Base-by-base conservation (phyloP, 345 rosid species). In the Orychophragmus violaceus region DNA sequence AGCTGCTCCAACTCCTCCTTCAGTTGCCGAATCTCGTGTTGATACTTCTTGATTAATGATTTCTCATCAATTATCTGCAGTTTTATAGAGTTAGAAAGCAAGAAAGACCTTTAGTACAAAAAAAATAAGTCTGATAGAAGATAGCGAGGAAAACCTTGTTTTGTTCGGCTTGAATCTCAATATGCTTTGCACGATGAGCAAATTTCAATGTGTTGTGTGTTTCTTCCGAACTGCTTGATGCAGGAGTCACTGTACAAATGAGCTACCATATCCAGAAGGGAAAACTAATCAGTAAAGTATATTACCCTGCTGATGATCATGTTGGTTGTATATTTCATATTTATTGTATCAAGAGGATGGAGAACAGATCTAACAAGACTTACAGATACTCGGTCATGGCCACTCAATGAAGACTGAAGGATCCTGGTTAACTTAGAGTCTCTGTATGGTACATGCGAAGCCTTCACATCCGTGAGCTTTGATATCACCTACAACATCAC, bases 331-430 rank as follows among this genome's bases (percentile, higher is more conserved):
- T 8, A 62, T 48, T 57, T 59, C 24, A 64, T 59, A 77, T 7
- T 37, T 41, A 65, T 58, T 8, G 60, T 69, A 42, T 28, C 30
- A 53, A 42, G 54, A 59, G 29, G 49, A 49, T 33, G 24, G 59
- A 23, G 17, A 41, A 44, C 22, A 23, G 45, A 59, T 59, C 32
- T 41, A 62, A 62, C 25, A 56, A 59, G 56, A 56, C 96, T 85
- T 88, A 95, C 99, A 42, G 99, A 88, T 77, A 95, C 99, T 76
- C 95, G 97, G 58, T 95, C 99, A 76, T 88, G 97, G 72, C 99
- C 99, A 76, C 97, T 88, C 71, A 95, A 73, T 64, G 97, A 95
- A 57, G 93, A 95, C 80, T 90, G 97, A 73, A 95, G 96, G 50
- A 95, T 89, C 80, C 99, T 85, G 13, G 99, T 95, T 79, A 95